These are phyloP conservation scores for Leccinum arenicola DNA, from an alignment of 768 basidiomycete genomes.

Conservation along the genomic window DNA sequence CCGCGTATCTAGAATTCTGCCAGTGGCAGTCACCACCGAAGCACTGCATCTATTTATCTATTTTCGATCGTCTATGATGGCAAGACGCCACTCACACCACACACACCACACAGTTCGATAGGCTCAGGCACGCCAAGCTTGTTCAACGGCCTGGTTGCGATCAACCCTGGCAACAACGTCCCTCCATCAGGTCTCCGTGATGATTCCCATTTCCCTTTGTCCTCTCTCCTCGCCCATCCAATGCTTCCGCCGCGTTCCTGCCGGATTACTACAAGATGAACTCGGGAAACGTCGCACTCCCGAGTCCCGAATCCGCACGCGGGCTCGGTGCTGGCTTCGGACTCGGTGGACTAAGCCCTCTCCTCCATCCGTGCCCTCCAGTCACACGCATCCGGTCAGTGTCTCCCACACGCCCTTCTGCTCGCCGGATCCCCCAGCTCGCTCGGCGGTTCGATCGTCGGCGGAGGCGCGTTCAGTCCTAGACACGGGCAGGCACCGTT, in stretches of 20 bases:
- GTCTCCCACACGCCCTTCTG: conserved; percentile 59
- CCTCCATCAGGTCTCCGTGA: conserved; percentile 29
- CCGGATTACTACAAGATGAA: conserved; percentile 65
- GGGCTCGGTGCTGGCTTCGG: conserved; percentile 21
- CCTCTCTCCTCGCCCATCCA: conserved; percentile 51
- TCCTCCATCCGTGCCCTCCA: conserved; percentile 71
- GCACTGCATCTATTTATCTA: fast-evolving
- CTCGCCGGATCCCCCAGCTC: conserved; percentile 36
- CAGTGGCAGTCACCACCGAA: too few species aligned
- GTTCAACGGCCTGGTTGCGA: conserved; percentile 39
- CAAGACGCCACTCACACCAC: too few species aligned
- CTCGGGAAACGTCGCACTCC: conserved; percentile 25
- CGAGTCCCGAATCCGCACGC: conserved; percentile 11
- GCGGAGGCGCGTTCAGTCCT: conserved; percentile 29
- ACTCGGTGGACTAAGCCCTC: conserved; percentile 28
- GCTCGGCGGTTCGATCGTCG: conserved; percentile 25
- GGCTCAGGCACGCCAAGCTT: conserved; percentile 49
- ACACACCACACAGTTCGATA: conserved; percentile 2
- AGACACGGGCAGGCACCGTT: conserved; percentile 27
- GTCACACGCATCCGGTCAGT: conserved; percentile 86
- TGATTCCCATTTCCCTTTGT: conserved; percentile 28
- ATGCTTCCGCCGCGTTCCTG: conserved; percentile 81
- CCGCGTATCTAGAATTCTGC: neutral
- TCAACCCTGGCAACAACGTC: conserved; percentile 10
- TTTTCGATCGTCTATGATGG: too few species aligned